Evolutionary conservation across 225 moss, liverwort and hornwort species (phyloP), one percentile per base, ranked within the genome.

Genomic region (Polytrichum formosum): DNA sequence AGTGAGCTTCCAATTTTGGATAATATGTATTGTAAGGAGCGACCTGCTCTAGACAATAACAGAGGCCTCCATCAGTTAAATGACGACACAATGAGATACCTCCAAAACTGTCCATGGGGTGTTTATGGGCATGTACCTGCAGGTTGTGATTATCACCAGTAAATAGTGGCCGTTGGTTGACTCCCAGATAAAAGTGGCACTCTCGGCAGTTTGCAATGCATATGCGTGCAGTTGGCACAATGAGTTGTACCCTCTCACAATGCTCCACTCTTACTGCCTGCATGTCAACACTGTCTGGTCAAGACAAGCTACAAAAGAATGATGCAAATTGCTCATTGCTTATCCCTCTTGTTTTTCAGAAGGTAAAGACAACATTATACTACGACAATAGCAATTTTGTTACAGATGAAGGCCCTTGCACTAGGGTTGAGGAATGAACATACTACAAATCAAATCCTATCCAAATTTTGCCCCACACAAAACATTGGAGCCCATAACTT

Each of bases 1-100:
- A 78, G 71, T 96, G 85, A 70, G 88, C 83, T 78, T 91, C 96
- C 84, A 96, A 79, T 79, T 88, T 89, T 58, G 96, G 88, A 81
- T 96, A 96, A 70, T 85, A 93, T 4, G 96, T 93, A 74, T 96
- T 96, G 67, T 96, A 96, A 5, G 96, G 96, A 66, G 93, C 96
- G 71, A 96, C 91, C 96, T 96, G 88, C 73, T 26, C 0, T 55
- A 54, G 64, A 76, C 22, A 71, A 66, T 26, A 76, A 73, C 55
- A 60, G 28, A 30, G 76, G 66, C 22, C 8, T 61, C 78, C n/a
- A 17, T 72, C 30, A 67, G 65, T 18, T 66, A 18, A 35, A 28
- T 54, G 31, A 25, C 6, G 5, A 29, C 33, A 64, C 9, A 0
- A 56, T 64, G 28, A 76, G 55, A 30, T 27, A 20, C 23, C 25